Base-by-base conservation (phyloP, 139 green algal species). In the Chlamydomonas eustigma region DNA sequence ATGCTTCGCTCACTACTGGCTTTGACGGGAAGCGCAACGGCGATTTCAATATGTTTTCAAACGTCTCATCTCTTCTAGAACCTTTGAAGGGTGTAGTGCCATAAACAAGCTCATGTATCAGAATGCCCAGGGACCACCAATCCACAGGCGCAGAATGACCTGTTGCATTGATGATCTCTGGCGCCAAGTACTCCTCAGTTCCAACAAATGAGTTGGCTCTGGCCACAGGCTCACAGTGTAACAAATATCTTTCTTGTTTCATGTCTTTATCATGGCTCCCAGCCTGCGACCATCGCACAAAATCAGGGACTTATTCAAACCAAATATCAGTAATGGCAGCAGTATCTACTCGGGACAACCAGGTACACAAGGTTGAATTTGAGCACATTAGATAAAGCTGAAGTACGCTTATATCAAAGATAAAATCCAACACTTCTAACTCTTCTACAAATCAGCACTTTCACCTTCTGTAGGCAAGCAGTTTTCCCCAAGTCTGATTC, bases 41-140 rank as follows among this genome's bases (percentile, higher is more conserved):
- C 74, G 90, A 81, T 73, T 92, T 92, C 63, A 98, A 75, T 64
- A 99, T 92, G 84, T 97, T 97, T 32, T 95, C 87, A 85, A 98
- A 98, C 1, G 94, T 98, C 78, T 91, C 85, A 37, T 98, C 91
- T 18, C 96, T 88, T 30, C 90, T 83, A 31, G 72, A 50, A 31
- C 86, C 84, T 22, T 85, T 84, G 90, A 98, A 98, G 39, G 93
- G 93, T 1, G 92, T 95, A 51, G 80, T 87, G n/a, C 93, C 93
- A 75, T 91, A 97, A 50, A 95, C 64, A 76, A 98, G 89, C 90
- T 99, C 96, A 80, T 96, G 96, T 37, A 98, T 87, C 37, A 99
- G 90, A 75, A 99, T 97, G 74, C 96, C 93, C 75, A 96, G 89
- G 37, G 86, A 93, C 92, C 92, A 97, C 91, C 91, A 96, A 85